phyloP scores from a whole-genome alignment of 2,329 filamentous ascomycete genomes.

The Claviceps fusiformis region DNA sequence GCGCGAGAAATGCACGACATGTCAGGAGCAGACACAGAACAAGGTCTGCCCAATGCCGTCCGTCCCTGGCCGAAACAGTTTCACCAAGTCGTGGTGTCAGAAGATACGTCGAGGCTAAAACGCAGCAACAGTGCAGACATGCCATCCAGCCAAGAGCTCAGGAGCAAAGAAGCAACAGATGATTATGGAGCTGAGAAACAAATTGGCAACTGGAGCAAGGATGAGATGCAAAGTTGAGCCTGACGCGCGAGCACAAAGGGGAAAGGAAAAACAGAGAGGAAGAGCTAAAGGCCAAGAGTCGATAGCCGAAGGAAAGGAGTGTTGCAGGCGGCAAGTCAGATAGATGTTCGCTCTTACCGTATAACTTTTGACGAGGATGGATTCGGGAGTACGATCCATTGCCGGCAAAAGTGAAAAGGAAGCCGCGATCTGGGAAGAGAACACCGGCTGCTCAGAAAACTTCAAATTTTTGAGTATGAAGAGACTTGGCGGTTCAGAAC shows the following conservation, averaged over 20 bases:
- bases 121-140: slow-evolving; percentile 13
- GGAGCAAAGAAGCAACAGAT: slow-evolving; percentile 14
- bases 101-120: slow-evolving; percentile 9
- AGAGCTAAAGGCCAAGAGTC: neutral
- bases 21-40: slow-evolving; percentile 1
- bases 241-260: neutral
- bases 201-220: slow-evolving; percentile 13
- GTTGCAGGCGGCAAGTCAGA: slow-evolving; percentile 4
- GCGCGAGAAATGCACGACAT: slow-evolving; percentile 5
- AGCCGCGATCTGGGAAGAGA: slow-evolving; percentile 2
- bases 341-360: slow-evolving; percentile 4
- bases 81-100: neutral
- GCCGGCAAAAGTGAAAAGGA: neutral
- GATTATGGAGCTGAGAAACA: slow-evolving; percentile 7
- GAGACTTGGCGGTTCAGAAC: neutral
- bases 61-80: neutral
- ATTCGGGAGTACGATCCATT: neutral
- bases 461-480: neutral
- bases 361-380: neutral
- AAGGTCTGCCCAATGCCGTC: neutral
- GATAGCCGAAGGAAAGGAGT: slow-evolving; percentile 1
- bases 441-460: neutral
- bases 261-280: slow-evolving; percentile 1
- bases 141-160: slow-evolving; percentile 3
- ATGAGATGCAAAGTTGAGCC: slow-evolving; percentile 6